Percentiles rank a stretch among this genome's conserved stretches.
These are phyloP conservation scores for Ustilago loliicola DNA, from an alignment of 1,284 basidiomycete species.

Conservation along the genomic window DNA sequence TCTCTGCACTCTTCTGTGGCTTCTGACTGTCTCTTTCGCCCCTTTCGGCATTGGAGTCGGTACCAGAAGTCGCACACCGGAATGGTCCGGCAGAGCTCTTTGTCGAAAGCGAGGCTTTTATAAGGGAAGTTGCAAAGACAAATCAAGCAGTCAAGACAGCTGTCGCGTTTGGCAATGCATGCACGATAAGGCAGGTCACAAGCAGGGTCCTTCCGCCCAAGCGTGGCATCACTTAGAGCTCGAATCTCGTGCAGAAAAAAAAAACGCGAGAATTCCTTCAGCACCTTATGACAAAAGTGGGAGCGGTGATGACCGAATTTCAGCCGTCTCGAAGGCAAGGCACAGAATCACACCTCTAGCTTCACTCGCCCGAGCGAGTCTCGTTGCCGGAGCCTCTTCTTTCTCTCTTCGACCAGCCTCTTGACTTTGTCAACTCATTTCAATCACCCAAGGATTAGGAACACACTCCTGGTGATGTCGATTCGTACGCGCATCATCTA, in stretches of 20 bases:
- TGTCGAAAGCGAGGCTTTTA: neutral
- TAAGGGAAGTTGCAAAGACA: neutral
- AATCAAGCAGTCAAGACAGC: neutral
- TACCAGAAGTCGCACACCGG: neutral
- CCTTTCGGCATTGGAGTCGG: neutral
- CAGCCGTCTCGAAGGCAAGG: neutral
- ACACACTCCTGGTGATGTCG: neutral
- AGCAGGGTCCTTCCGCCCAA: constrained; percentile 12
- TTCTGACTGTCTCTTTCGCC: neutral
- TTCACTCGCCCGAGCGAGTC: neutral
- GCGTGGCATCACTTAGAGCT: constrained; percentile 7
- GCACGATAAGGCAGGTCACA: constrained; percentile 19
- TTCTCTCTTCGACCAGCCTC: neutral
- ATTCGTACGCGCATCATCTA: neutral
- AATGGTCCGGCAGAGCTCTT: neutral
- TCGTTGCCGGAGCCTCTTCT: too few relatives aligned
- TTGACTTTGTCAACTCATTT: too few relatives aligned
- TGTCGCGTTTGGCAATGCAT: constrained; percentile 8
- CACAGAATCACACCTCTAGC: neutral
- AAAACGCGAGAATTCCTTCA: neutral
- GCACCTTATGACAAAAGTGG: too few relatives aligned
- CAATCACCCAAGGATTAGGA: neutral
- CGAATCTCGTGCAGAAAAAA: neutral
- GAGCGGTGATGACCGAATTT: neutral
- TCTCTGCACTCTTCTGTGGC: neutral